Base-by-base conservation (phyloP, 495 filamentous ascomycete genomes). In the Neurospora africana region DNA sequence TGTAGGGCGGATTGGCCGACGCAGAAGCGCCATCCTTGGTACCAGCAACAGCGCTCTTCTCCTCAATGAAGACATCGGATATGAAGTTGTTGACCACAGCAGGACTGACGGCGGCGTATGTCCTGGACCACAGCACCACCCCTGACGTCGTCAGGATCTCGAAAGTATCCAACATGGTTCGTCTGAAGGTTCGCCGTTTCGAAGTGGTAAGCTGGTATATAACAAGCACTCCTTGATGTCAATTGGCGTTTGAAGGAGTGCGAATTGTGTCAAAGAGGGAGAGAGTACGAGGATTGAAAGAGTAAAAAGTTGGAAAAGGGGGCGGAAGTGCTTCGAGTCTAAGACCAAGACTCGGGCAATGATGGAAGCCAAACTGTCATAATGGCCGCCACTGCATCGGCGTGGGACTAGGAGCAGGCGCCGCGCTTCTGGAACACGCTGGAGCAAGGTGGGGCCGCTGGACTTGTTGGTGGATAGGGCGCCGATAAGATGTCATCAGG, bases 81-180 rank as follows among this genome's bases (percentile, higher is more conserved):
- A 99, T 96, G 80, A 98, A 91, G 83, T 90, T 91, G 83, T 99
- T 97, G 83, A 99, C 89, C 68, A 98, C 84, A 75, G 91, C 90
- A 27, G 92, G 84, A 77, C 89, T 92, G 76, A 97, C 88, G 1
- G 92, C 86, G 40, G 89, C 89, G 80, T 95, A 97, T 5, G 89
- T 91, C 77, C 91, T 91, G 38, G 95, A 98, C 95, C 95, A 99
- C 47, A 99, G 86, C 61, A 99, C 95, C 68, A 99, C 93, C 33
- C 95, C 95, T 21, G 95, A 97, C 41, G 94, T 97, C 70, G 93
- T 97, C 30, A 99, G 80, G 71, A 99, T 95, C 81, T 99, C 95
- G 78, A 99, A 98, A 21, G 91, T 89, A 81, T 99, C 95, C 81
- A 99, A 84, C 94, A 98, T 98, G 37, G 75, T 19, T 65, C 15